Evolutionary conservation across 768 basidiomycete species (phyloP).

Genomic region (Russula olivacea): DNA sequence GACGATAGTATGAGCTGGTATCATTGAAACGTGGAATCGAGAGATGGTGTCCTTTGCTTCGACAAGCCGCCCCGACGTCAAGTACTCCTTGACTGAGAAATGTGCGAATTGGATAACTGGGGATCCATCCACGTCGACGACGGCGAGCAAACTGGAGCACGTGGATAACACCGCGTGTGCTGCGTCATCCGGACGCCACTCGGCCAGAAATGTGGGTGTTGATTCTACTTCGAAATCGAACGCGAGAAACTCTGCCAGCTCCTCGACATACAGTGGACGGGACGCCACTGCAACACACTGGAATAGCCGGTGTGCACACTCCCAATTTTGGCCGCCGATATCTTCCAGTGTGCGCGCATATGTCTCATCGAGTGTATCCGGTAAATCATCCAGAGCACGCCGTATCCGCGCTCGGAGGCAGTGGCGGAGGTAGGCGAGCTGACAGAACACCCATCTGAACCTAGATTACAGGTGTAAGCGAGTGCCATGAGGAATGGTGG

Average conservation of each 20-base stretch:
- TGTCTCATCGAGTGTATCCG: background rate
- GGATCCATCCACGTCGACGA: background rate
- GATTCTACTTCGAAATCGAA: background rate
- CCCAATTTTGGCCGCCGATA: background rate
- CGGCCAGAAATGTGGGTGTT: background rate
- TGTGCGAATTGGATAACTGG: too few species aligned
- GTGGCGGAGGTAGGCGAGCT: background rate
- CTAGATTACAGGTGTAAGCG: background rate
- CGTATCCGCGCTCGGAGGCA: background rate
- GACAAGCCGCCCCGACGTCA: background rate
- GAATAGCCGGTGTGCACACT: background rate
- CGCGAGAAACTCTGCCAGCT: background rate
- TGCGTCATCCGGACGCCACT: conserved; percentile 1
- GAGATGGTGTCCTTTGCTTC: too few species aligned
- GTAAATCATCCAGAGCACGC: background rate
- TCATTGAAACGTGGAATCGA: too few species aligned
- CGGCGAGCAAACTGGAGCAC: background rate
- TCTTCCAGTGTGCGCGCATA: background rate
- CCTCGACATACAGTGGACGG: background rate
- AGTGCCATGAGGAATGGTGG: too few species aligned
- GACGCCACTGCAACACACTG: background rate
- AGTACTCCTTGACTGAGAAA: background rate
- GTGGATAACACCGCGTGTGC: background rate
- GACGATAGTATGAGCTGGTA: too few species aligned
- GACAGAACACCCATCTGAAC: background rate